These are phyloP conservation scores for Mucuna pruriens DNA, from an alignment of 306 rosid genomes.

Conservation along the genomic window DNA sequence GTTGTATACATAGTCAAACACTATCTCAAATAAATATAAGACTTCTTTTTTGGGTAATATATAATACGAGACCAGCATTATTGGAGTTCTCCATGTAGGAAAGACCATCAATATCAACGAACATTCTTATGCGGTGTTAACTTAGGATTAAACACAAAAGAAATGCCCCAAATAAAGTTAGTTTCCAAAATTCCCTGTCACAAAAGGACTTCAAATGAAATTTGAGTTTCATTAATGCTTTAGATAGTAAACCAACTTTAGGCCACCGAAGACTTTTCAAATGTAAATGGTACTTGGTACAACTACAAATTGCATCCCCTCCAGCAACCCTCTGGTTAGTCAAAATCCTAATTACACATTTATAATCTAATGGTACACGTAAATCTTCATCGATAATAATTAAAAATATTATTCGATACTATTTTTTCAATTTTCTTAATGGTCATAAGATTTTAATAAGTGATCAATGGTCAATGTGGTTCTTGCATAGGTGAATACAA, in stretches of 20 bases:
- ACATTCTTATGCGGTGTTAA: neutral
- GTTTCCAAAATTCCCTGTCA: neutral
- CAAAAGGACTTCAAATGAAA: neutral
- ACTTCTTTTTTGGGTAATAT: no score
- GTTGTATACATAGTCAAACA: no score
- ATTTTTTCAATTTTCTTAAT: no score
- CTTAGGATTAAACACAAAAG: neutral
- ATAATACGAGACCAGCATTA: neutral
- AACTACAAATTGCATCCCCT: neutral
- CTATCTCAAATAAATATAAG: no score
- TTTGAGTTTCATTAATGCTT: neutral
- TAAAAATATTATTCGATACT: no score
- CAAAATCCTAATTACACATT: neutral
- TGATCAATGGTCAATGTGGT: neutral
- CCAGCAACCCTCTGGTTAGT: neutral
- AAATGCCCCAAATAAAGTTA: neutral
- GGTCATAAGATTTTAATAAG: no score
- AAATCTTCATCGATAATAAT: no score
- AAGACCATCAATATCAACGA: neutral
- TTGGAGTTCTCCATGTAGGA: neutral
- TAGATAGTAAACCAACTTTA: neutral
- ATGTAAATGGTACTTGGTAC: neutral
- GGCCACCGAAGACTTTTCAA: neutral
- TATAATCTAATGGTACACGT: neutral
- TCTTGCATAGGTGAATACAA: neutral